A percentile compares a stretch with the other conserved stretches of the same genome.
These are phyloP conservation scores for Toxoplasma gondii DNA, from an alignment of 169 alveolate species.

Conservation along the genomic window DNA sequence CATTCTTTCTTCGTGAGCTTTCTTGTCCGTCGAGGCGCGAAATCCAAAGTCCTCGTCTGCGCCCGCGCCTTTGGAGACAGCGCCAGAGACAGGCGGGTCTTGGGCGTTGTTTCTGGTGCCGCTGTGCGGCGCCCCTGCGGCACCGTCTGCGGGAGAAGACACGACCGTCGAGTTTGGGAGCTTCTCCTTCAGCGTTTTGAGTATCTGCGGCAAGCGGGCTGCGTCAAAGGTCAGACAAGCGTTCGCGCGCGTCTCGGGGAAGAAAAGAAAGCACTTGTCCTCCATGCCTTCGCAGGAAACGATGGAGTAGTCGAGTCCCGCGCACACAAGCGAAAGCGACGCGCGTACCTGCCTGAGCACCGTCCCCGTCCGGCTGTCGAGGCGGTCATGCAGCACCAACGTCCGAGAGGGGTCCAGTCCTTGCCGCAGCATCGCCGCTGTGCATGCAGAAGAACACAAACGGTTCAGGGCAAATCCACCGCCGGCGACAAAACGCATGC, in stretches of 20 bases:
- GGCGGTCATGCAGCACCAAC: not conserved
- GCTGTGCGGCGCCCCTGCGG: not conserved
- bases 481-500: too few relatives aligned
- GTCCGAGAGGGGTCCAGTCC: slow-evolving; percentile 9
- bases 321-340: slow-evolving; percentile 13
- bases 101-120: not conserved
- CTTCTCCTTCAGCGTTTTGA: not conserved
- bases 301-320: slow-evolving; percentile 3
- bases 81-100: not conserved
- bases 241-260: not conserved
- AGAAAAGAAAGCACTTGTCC: not conserved
- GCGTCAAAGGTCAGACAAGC: slow-evolving; percentile 25
- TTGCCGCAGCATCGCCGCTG: slow-evolving; percentile 39
- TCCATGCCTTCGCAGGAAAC: slow-evolving; percentile 21
- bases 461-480: not conserved
- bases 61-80: not conserved
- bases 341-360: not conserved
- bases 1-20: not conserved
- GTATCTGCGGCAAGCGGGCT: not conserved
- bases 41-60: slow-evolving; percentile 9
- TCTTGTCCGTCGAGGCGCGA: not conserved
- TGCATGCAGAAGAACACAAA: not conserved
- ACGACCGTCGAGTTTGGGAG: not conserved
- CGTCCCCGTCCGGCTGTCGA: not conserved
- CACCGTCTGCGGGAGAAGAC: not conserved